Percentiles rank a stretch among this genome's conserved stretches.
Evolutionary conservation across 345 rosid species (phyloP).

Genomic region (Odontarrhena argentea): DNA sequence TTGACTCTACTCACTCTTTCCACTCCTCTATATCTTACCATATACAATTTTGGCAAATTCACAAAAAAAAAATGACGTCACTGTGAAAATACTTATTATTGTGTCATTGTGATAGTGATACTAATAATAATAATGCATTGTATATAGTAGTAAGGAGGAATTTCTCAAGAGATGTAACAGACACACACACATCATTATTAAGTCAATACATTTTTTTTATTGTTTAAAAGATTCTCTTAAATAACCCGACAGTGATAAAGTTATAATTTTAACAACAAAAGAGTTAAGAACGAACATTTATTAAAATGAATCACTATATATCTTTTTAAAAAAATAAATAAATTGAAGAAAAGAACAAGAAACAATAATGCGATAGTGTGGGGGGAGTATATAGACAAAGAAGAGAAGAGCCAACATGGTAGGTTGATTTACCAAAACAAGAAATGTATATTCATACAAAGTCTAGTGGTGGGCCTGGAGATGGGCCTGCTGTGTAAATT

Average conservation of each 20-base stretch:
- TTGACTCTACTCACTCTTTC: slow-evolving; percentile 14
- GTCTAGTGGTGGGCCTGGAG: slow-evolving; percentile 33
- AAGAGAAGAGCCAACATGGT: slow-evolving; percentile 28
- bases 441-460: slow-evolving; percentile 18
- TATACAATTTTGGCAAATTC: slow-evolving; percentile 27
- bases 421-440: slow-evolving; percentile 31
- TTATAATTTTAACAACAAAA: background rate
- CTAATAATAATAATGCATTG: slow-evolving; percentile 19
- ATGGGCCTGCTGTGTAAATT: slow-evolving; percentile 26
- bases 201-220: background rate
- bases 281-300: background rate
- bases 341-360: background rate
- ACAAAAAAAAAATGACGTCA: slow-evolving; percentile 14
- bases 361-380: background rate
- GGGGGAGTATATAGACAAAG: background rate
- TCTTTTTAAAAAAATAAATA: too few species aligned
- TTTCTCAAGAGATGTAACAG: slow-evolving; percentile 3
- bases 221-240: too few species aligned
- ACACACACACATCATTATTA: background rate
- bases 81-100: background rate
- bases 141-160: slow-evolving; percentile 21
- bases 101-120: slow-evolving; percentile 7
- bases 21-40: background rate
- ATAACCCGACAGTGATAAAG: background rate
- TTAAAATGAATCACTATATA: background rate